These are phyloP conservation scores for Jaapia argillacea DNA, from an alignment of 768 basidiomycete species.

Conservation along the genomic window DNA sequence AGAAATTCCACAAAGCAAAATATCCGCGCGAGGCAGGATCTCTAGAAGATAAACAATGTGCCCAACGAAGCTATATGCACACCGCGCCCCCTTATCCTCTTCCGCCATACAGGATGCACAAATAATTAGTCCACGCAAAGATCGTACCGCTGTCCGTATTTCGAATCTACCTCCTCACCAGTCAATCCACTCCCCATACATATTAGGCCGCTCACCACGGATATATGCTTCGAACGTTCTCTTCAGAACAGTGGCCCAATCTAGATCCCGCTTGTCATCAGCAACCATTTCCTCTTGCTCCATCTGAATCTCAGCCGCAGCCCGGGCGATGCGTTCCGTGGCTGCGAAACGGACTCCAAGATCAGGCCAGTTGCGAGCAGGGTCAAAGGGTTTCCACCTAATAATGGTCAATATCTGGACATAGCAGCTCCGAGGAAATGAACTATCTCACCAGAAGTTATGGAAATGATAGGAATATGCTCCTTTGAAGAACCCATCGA, in stretches of 20 bases:
- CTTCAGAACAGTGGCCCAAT: constrained; percentile 93
- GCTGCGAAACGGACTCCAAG: constrained; percentile 71
- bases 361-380: constrained; percentile 91
- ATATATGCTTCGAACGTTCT: constrained; percentile 91
- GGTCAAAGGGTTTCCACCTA: constrained; percentile 97
- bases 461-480: constrained; percentile 97
- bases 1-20: too few species aligned
- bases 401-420: neutral
- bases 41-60: too few species aligned
- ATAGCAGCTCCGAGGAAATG: neutral
- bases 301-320: constrained; percentile 22
- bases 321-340: constrained; percentile 63
- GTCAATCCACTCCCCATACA: constrained; percentile 80
- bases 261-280: constrained; percentile 71
- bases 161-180: constrained; percentile 30
- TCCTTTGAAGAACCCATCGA: constrained; percentile 93
- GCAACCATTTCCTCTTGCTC: constrained; percentile 28
- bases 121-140: too few species aligned
- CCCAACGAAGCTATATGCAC: too few species aligned
- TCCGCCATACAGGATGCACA: too few species aligned
- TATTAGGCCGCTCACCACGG: constrained; percentile 85
- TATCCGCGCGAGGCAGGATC: too few species aligned
- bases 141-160: too few species aligned
- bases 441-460: constrained; percentile 65
- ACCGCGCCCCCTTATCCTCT: too few species aligned